Evolutionary conservation across 345 rosid species (phyloP).

Genomic region (Eucalyptus pauciflora): DNA sequence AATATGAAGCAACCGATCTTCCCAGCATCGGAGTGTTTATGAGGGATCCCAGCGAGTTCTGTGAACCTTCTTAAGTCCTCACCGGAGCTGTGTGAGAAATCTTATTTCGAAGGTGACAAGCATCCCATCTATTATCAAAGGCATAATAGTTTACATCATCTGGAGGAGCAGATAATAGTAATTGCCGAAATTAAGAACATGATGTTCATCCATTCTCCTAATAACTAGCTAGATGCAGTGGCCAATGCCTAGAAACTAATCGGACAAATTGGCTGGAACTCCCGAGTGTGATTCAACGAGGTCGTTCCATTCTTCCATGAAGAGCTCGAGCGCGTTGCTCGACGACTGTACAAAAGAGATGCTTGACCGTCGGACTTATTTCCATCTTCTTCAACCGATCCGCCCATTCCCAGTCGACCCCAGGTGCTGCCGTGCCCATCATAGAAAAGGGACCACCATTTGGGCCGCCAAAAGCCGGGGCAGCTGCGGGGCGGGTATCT

Average conservation of each 20-base stretch:
- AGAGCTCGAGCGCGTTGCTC: background rate
- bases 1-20: too few relatives aligned
- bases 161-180: background rate
- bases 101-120: background rate
- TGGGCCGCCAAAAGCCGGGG: background rate
- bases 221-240: background rate
- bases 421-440: background rate
- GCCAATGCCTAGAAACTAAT: background rate
- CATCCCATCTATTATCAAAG: background rate
- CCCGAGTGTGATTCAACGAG: background rate
- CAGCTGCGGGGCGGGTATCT: too few relatives aligned
- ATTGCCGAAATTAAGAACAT: background rate
- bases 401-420: background rate
- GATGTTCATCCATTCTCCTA: background rate
- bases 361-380: background rate
- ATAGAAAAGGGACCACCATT: background rate
- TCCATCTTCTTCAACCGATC: background rate
- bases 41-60: too few relatives aligned
- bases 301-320: background rate
- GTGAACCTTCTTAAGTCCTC: too few relatives aligned
- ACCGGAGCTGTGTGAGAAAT: background rate
- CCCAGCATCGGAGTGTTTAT: too few relatives aligned
- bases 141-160: background rate
- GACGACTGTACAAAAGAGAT: background rate
- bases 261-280: background rate